Evolutionary conservation across 768 basidiomycete genomes (phyloP).

Genomic region (Pleurotus pulmonarius): DNA sequence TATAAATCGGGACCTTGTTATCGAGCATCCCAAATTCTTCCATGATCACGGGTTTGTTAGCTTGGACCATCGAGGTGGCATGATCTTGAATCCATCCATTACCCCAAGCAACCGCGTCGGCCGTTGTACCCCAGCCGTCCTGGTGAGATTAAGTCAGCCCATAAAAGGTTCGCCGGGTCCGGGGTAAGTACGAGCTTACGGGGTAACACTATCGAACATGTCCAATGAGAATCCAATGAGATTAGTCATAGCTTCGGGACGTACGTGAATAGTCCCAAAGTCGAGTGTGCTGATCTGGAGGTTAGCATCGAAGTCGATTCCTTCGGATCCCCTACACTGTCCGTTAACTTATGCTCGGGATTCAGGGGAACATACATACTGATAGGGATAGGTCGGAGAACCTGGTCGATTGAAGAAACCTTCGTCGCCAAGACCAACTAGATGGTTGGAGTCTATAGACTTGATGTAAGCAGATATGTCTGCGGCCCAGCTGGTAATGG

Average conservation of each 20-base stretch:
- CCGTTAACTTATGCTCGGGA: background rate
- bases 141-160: conserved; percentile 16
- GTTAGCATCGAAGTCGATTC: conserved; percentile 61
- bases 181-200: conserved; percentile 12
- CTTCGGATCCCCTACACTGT: conserved; percentile 41
- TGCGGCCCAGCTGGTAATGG: conserved; percentile 24
- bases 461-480: conserved; percentile 23
- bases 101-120: conserved; percentile 47
- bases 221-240: background rate
- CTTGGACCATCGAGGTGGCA: conserved; percentile 40
- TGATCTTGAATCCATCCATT: conserved; percentile 63
- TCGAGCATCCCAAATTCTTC: conserved; percentile 64
- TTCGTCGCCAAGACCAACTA: conserved; percentile 53
- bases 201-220: conserved; percentile 26
- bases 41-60: conserved; percentile 58
- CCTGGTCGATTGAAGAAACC: conserved; percentile 56
- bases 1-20: conserved; percentile 44
- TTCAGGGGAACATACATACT: conserved; percentile 25
- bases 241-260: conserved; percentile 10
- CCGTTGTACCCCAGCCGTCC: conserved; percentile 45
- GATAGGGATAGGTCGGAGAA: conserved; percentile 49
- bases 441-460: conserved; percentile 29
- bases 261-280: conserved; percentile 65
- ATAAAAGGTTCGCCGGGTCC: background rate
- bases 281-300: conserved; percentile 52